Base-by-base conservation (phyloP, 108 stramenopile genomes). In the Conticribra weissflogii region DNA sequence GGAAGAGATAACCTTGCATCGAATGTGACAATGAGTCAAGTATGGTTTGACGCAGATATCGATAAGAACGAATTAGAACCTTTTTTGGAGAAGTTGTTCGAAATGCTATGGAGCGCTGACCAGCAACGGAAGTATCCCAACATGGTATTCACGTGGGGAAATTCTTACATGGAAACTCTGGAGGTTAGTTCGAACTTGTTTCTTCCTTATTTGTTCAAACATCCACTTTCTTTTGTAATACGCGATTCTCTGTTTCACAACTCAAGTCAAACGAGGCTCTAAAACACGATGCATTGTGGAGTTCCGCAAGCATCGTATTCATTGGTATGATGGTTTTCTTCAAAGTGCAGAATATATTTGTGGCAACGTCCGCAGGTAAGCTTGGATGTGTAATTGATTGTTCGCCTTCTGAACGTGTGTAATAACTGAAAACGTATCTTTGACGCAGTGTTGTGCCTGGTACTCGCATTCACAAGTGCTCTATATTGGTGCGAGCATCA, bases 271-370 rank as follows among this genome's bases (percentile, higher is more conserved):
- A 22, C 21, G 34, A 18, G 12, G 57, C 57, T 41, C 15, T 59
- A 24, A 25, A 17, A 3, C 57, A 59, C 18, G 57, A 59, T 41
- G n/a, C 23, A 12, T 21, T 24, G 15, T 59, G 57, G 57, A 41
- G 33, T 33, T 3, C 28, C 17, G 23, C n/a, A 24, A 25, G 22
- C 34, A 28, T 59, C 9, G 9, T 8, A 4, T 59, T 59, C 34
- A 59, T 59, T 36, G 57, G 57, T 3, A 4, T 59, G 23, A 59
- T 59, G 57, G 34, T 59, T 3, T 59, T 33, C 17, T 4, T 59
- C 3, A 59, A 59, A 22, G 34, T 59, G 12, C 57, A 4, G 17
- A 59, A 59, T 22, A 22, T 41, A 41, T 41, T 59, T 36, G 31
- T 59, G 12, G 57, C 34, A 41, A 3, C 28, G 31, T 18, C 21